A percentile compares a stretch with the other conserved stretches of the same genome.
phyloP scores from a whole-genome alignment of 169 alveolate genomes.

The Cystoisospora suis region DNA sequence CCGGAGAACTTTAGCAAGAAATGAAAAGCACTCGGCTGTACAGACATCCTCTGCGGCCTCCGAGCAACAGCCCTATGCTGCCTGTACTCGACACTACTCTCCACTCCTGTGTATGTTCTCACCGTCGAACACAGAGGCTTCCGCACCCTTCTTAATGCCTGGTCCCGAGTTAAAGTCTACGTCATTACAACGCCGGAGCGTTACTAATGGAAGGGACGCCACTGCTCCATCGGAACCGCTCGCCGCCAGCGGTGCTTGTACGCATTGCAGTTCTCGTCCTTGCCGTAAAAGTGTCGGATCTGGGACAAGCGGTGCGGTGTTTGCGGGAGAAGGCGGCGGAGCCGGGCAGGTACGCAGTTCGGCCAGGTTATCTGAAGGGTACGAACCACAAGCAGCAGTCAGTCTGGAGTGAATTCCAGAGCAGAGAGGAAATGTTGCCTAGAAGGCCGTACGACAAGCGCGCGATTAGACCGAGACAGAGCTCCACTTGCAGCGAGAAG shows the following conservation, averaged over 20 bases:
- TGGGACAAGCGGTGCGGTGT: neutral
- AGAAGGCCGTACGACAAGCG: neutral
- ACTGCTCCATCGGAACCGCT: too few relatives aligned
- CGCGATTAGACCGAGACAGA: neutral
- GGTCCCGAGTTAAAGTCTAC: neutral
- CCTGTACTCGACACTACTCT: too few relatives aligned
- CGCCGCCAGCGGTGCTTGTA: too few relatives aligned
- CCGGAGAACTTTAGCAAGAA: neutral
- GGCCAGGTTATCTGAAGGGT: neutral
- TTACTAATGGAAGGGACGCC: too few relatives aligned
- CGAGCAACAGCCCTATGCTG: neutral
- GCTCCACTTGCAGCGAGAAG: neutral
- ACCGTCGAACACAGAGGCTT: neutral
- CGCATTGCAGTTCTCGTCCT: too few relatives aligned
- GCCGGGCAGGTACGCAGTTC: neutral
- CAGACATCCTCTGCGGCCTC: neutral
- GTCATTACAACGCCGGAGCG: too few relatives aligned
- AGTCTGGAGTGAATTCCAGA: neutral
- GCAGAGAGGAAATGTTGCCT: neutral
- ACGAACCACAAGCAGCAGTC: too few relatives aligned
- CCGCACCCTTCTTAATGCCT: neutral
- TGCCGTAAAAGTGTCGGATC: neutral
- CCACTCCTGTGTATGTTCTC: neutral
- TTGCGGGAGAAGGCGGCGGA: conserved; percentile 18
- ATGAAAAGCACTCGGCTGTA: neutral